Conservation (phyloP, 495 filamentous ascomycete genomes). For the Bryoglossum gracile region DNA sequence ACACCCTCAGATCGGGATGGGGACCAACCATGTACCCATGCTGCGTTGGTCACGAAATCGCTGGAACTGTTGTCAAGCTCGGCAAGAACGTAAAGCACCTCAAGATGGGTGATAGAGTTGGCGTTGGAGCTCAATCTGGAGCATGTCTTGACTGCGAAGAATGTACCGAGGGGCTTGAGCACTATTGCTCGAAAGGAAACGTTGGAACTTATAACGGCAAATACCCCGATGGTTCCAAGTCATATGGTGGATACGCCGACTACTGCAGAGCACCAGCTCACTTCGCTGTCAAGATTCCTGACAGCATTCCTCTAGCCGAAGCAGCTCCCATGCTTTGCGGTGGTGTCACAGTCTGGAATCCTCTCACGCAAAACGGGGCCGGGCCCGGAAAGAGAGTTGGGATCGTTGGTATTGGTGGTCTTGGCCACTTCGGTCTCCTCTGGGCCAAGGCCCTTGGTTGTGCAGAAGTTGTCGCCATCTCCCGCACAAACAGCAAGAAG, state of each 20-base stretch:
- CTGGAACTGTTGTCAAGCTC: constrained; percentile 65
- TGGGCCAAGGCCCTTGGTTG: constrained; percentile 68
- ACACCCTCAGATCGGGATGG: constrained; percentile 72
- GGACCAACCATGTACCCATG: constrained; percentile 59
- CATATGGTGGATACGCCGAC: constrained; percentile 63
- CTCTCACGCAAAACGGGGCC: constrained; percentile 61
- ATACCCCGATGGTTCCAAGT: constrained; percentile 56
- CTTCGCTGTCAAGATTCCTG: constrained; percentile 77
- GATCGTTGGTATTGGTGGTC: constrained; percentile 74
- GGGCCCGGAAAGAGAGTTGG: constrained; percentile 79
- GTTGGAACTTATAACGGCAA: constrained; percentile 63
- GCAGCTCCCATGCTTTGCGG: constrained; percentile 86
- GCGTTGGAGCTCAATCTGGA: constrained; percentile 71
- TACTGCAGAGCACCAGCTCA: constrained; percentile 64
- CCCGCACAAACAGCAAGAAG: constrained; percentile 57
- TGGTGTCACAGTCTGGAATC: constrained; percentile 72
- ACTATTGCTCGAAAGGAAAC: constrained; percentile 54
- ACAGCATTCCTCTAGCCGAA: constrained; percentile 35
- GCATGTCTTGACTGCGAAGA: constrained; percentile 70
- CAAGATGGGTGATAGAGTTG: constrained; percentile 75
- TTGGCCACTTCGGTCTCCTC: constrained; percentile 64
- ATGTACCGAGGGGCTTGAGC: constrained; percentile 54
- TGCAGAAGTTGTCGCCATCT: constrained; percentile 72
- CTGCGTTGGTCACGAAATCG: constrained; percentile 79
- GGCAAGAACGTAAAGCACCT: constrained; percentile 58